These are phyloP conservation scores for Microsporum ferrugineum DNA, from an alignment of 2,329 filamentous ascomycete species.

Conservation along the genomic window DNA sequence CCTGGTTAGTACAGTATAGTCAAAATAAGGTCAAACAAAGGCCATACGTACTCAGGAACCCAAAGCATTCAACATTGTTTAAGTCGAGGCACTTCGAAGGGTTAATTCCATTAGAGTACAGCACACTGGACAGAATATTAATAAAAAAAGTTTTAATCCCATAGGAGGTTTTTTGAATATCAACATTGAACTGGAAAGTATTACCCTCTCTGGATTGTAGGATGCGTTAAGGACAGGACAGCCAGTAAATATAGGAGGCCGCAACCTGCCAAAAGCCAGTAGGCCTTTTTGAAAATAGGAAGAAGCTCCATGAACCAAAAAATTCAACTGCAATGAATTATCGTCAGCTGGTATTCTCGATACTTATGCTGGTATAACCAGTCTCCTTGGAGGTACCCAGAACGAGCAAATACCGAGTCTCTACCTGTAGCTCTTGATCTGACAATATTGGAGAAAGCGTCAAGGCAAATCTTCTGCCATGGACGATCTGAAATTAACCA, in stretches of 20 bases:
- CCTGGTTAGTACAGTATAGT: conserved; percentile 11
- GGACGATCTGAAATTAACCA: too few relatives aligned
- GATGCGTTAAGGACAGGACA: conserved; percentile 54
- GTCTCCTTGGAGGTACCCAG: too few relatives aligned
- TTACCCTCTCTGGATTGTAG: conserved; percentile 70
- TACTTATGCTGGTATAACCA: too few relatives aligned
- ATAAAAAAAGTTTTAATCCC: not conserved
- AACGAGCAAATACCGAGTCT: too few relatives aligned
- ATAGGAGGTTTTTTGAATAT: not conserved
- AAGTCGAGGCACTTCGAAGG: conserved; percentile 60
- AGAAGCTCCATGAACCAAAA: conserved; percentile 26
- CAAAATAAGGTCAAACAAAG: not conserved
- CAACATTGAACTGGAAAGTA: conserved; percentile 20
- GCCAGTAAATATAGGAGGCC: conserved; percentile 56
- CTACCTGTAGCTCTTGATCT: too few relatives aligned
- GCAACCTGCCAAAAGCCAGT: conserved; percentile 47
- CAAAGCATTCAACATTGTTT: conserved; percentile 67
- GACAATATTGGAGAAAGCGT: too few relatives aligned
- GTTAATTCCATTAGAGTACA: conserved; percentile 76
- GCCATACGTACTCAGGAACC: conserved; percentile 61
- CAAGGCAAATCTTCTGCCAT: too few relatives aligned
- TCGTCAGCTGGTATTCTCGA: not conserved
- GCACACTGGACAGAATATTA: conserved; percentile 43
- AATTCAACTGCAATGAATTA: not conserved
- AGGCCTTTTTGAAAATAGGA: conserved; percentile 41